phyloP scores from a whole-genome alignment of 495 filamentous ascomycete species.

The Pyrenula massariospora region DNA sequence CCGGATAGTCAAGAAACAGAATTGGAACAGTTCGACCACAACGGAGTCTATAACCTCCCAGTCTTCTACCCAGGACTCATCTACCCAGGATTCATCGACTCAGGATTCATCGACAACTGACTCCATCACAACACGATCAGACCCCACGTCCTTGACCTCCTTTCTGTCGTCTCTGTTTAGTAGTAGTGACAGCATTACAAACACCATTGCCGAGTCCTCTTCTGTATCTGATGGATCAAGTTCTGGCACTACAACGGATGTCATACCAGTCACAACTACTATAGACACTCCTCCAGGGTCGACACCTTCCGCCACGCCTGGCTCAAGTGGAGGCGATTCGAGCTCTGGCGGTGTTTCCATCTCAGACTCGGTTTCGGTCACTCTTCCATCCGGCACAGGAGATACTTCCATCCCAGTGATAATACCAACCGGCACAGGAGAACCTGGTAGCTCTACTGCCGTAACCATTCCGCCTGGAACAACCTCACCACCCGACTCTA shows the following conservation, averaged over 20 bases:
- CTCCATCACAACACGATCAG: background rate
- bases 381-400: background rate
- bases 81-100: background rate
- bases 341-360: background rate
- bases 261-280: background rate
- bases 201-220: background rate
- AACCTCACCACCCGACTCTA: background rate
- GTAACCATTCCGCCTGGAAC: too few species aligned
- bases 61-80: background rate
- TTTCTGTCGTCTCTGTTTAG: background rate
- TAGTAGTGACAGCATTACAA: background rate
- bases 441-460: too few species aligned
- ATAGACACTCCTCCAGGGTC: background rate
- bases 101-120: background rate
- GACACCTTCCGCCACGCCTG: background rate
- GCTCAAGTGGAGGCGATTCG: background rate
- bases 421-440: too few species aligned
- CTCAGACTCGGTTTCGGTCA: background rate
- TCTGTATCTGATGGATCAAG: background rate
- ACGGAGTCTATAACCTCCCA: background rate
- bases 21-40: conserved; percentile 9
- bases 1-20: conserved; percentile 30
- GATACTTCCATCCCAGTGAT: background rate
- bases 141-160: background rate
- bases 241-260: background rate